Conservation (phyloP, 805 yeast species). For the Candida tallmaniae region DNA sequence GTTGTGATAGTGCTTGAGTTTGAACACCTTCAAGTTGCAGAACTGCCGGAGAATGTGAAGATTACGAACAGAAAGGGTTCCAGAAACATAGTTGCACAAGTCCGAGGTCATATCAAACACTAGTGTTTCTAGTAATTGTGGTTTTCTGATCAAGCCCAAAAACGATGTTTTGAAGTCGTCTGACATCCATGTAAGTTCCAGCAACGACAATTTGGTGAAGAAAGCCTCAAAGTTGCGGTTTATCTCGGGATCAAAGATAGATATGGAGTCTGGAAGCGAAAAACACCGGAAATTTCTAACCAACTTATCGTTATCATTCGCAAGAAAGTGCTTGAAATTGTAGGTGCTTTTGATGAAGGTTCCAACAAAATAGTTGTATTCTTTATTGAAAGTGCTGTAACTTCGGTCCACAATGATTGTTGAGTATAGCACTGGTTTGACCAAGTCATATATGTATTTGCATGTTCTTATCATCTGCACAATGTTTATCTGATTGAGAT, state of each 20-base stretch:
- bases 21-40: slow-evolving; percentile 2
- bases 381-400: slow-evolving; percentile 29
- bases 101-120: slow-evolving; percentile 26
- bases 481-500: slow-evolving; percentile 36
- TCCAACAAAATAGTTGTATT: slow-evolving; percentile 9
- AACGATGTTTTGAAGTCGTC: slow-evolving; percentile 26
- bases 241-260: slow-evolving; percentile 29
- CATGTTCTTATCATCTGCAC: slow-evolving; percentile 26
- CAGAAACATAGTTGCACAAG: slow-evolving; percentile 11
- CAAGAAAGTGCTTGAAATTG: slow-evolving; percentile 35
- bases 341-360: slow-evolving; percentile 23
- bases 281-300: slow-evolving; percentile 28
- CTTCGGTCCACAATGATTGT: slow-evolving; percentile 35
- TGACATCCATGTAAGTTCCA: slow-evolving; percentile 29
- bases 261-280: slow-evolving; percentile 40
- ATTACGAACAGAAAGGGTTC: slow-evolving; percentile 1
- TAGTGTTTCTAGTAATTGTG: slow-evolving; percentile 18
- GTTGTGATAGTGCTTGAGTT: slow-evolving; percentile 2
- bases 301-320: slow-evolving; percentile 9
- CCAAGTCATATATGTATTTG: slow-evolving; percentile 23
- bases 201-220: slow-evolving; percentile 18
- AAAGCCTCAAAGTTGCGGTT: slow-evolving; percentile 20
- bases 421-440: slow-evolving; percentile 34
- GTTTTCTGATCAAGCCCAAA: slow-evolving; percentile 28
- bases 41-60: slow-evolving; percentile 1